Conservation (phyloP, 2,329 filamentous ascomycete genomes). For the Daldinia sp. region DNA sequence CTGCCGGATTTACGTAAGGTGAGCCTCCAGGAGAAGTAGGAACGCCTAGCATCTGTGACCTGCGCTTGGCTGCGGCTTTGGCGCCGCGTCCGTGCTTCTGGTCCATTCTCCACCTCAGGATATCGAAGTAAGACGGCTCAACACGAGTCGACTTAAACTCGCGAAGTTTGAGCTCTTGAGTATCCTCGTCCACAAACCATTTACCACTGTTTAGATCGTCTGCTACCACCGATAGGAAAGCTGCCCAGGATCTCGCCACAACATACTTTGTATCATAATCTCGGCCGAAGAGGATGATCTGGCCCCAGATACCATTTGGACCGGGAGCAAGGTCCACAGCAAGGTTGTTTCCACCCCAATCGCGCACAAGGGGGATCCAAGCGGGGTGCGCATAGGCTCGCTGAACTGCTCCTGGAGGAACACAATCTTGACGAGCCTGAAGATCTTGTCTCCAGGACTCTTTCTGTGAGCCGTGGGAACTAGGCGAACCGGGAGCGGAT, state of each 20-base stretch:
- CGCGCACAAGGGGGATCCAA: constrained; percentile 95
- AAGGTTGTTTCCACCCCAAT: constrained; percentile 99
- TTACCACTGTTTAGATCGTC: constrained; percentile 93
- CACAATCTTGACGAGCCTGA: constrained; percentile 84
- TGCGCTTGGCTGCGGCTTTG: constrained; percentile 61
- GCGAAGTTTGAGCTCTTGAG: constrained; percentile 87
- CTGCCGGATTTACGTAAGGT: constrained; percentile 75
- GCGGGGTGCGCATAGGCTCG: constrained; percentile 93
- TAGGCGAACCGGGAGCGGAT: constrained; percentile 62
- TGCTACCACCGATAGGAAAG: constrained; percentile 86
- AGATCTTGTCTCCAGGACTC: constrained; percentile 87
- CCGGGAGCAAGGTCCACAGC: constrained; percentile 93
- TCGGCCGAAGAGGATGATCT: constrained; percentile 94
- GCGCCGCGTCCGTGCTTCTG: constrained; percentile 86
- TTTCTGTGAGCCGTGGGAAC: constrained; percentile 65
- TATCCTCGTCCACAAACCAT: constrained; percentile 93
- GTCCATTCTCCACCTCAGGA: constrained; percentile 93
- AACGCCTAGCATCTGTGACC: constrained; percentile 61
- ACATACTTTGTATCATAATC: constrained; percentile 99
- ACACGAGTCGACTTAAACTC: constrained; percentile 92
- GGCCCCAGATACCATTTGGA: constrained; percentile 90
- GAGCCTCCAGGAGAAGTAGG: constrained; percentile 61
- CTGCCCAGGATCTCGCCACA: constrained; percentile 89
- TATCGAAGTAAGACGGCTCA: constrained; percentile 93
- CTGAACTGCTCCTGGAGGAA: constrained; percentile 87